Base-by-base conservation (phyloP, 23 red algal species). In the Gracilaria caudata region DNA sequence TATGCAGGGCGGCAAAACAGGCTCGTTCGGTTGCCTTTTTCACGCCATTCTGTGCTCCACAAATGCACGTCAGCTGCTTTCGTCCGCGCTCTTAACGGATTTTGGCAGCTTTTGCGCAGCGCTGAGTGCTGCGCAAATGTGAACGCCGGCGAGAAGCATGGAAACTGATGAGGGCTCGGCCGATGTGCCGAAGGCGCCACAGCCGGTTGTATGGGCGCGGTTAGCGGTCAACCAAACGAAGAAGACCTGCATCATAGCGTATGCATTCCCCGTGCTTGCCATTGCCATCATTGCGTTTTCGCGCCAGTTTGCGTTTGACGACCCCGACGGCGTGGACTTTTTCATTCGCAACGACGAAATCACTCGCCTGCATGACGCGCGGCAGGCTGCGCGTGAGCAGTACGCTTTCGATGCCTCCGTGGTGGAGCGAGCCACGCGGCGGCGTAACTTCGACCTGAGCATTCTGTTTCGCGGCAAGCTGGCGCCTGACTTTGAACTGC, bases 331-430 rank as follows among this genome's bases (percentile, higher is more conserved):
- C 13, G 47, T 10, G 8, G 87, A 91, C 77, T 91, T 65, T 76
- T 60, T 91, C 61, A 66, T 91, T 53, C 87, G 87, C 60, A 75
- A 82, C 51, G 87, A 91, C 34, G 59, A 64, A 59, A 36, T 59
- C 25, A 82, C 64, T 4, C 53, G 60, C 39, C 64, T 72, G 21
- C 19, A 76, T 32, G 87, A 91, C 57, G 87, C 76, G 4, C 75
- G 87, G 25, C 23, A 41, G 51, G 87, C 87, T 32, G 87, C 87
- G 8, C 61, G 51, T 30, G 74, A 89, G 26, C 29, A 78, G 38
- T 79, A 65, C 68, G 68, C 73, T n/a, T 89, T 66, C 23, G 26
- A 37, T 13, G 28, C 12, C 16, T 55, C 36, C 10, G 53, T 55
- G 23, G 63, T 60, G 12, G 73, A 89, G 35, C 24, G 65, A 28